Evolutionary conservation across 306 rosid species (phyloP).

Genomic region (Dicorynia guianensis): DNA sequence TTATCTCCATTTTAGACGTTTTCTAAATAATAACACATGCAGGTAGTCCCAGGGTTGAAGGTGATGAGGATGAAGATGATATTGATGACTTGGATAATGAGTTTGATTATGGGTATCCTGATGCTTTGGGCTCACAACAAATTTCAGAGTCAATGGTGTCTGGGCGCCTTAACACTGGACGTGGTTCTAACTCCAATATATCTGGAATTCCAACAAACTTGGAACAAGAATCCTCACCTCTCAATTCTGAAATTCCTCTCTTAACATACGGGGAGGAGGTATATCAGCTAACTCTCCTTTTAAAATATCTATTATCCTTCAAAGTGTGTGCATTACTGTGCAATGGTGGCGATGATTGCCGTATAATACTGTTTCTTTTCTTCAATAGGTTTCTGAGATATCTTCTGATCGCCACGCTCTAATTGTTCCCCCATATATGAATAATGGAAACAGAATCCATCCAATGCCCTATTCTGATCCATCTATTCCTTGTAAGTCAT

Average conservation of each 20-base stretch:
- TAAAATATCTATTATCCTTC: constrained; percentile 21
- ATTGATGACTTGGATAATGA: constrained; percentile 92
- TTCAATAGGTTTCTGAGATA: constrained; percentile 77
- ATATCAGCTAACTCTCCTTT: constrained; percentile 29
- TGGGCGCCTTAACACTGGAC: constrained; percentile 57
- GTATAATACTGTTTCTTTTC: constrained; percentile 10
- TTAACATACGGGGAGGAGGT: constrained; percentile 98
- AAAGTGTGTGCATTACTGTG: not conserved
- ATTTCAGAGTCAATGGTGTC: constrained; percentile 54
- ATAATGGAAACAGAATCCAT: constrained; percentile 75
- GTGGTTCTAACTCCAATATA: constrained; percentile 56
- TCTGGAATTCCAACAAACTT: constrained; percentile 56
- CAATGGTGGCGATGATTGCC: not conserved
- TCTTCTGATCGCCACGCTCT: constrained; percentile 87
- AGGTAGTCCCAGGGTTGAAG: constrained; percentile 95
- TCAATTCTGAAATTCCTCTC: constrained; percentile 82
- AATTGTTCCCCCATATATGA: constrained; percentile 77
- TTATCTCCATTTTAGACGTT: constrained; percentile 1
- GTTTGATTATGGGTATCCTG: constrained; percentile 70
- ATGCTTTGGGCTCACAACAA: constrained; percentile 50
- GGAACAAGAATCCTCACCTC: constrained; percentile 68
- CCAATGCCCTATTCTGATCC: constrained; percentile 74
- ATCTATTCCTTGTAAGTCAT: constrained; percentile 67
- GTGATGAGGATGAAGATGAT: constrained; percentile 95
- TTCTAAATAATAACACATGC: constrained; percentile 43